A percentile compares a stretch with the other conserved stretches of the same genome.
phyloP scores from a whole-genome alignment of 495 filamentous ascomycete species.

The Apodospora peruviana region DNA sequence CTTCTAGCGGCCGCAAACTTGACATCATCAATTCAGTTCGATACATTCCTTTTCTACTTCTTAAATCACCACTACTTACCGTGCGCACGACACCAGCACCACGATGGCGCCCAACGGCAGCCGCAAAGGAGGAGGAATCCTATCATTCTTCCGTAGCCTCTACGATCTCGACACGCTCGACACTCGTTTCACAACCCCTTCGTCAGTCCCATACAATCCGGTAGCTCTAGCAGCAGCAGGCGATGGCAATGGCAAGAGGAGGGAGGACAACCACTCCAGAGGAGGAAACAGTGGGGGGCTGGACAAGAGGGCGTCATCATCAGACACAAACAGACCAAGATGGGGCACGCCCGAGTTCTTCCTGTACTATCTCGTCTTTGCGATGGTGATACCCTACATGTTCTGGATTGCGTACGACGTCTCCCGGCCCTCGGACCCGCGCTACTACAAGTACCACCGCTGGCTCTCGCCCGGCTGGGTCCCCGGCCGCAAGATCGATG shows the following conservation, averaged over 20 bases:
- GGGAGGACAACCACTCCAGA: constrained; percentile 18
- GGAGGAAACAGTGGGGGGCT: constrained; percentile 21
- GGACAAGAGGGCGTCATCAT: constrained; percentile 4
- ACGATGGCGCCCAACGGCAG: constrained; percentile 10
- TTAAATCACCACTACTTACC: too few relatives aligned
- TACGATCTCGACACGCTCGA: constrained; percentile 91
- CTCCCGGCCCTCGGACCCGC: constrained; percentile 77
- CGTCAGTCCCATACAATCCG: constrained; percentile 56
- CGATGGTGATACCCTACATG: constrained; percentile 73
- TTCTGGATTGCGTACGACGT: constrained; percentile 81
- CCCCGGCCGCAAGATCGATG: constrained; percentile 88
- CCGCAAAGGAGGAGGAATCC: constrained; percentile 4
- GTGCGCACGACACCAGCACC: too few relatives aligned
- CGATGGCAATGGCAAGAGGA: not conserved
- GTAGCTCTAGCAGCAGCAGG: constrained; percentile 22
- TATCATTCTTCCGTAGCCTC: constrained; percentile 42
- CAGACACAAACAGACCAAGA: constrained; percentile 40
- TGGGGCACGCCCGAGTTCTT: constrained; percentile 88
- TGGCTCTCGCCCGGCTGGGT: constrained; percentile 85
- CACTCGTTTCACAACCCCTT: constrained; percentile 76
- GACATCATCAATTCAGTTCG: too few relatives aligned
- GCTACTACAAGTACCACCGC: constrained; percentile 67
- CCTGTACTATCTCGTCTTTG: constrained; percentile 70
- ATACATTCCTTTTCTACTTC: too few relatives aligned
- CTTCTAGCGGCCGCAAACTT: too few relatives aligned